Conservation (phyloP, 2,329 filamentous ascomycete species). For the Botrytis pseudocinerea region DNA sequence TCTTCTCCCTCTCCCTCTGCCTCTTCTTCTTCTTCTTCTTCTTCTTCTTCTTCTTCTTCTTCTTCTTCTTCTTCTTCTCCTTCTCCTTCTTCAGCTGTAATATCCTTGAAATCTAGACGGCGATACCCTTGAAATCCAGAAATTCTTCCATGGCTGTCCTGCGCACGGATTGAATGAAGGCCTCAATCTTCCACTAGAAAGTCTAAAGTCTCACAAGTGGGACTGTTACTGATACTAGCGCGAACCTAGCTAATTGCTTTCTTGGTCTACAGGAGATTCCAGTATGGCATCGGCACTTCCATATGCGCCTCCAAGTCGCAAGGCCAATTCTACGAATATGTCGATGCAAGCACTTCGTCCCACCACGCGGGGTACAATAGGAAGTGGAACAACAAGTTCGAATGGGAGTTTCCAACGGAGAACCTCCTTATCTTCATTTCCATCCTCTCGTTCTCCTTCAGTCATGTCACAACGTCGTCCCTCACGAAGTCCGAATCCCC, state of each 20-base stretch:
- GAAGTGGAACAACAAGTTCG: slow-evolving; percentile 33
- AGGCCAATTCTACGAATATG: slow-evolving; percentile 28
- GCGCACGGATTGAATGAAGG: slow-evolving; percentile 23
- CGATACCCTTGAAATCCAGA: slow-evolving; percentile 15
- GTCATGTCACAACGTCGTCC: slow-evolving; percentile 56
- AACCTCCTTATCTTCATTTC: slow-evolving; percentile 65
- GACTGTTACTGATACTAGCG: slow-evolving; percentile 20
- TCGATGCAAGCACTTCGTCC: slow-evolving; percentile 34
- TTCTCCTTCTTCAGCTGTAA: background rate
- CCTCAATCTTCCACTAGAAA: slow-evolving; percentile 18
- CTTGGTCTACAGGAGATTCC: slow-evolving; percentile 21
- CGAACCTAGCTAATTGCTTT: slow-evolving; percentile 24
- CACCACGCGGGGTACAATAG: slow-evolving; percentile 33
- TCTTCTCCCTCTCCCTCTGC: background rate
- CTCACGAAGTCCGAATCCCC: slow-evolving; percentile 54
- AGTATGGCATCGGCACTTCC: slow-evolving; percentile 30
- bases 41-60: too few relatives aligned
- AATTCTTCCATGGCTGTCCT: background rate
- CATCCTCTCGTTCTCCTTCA: slow-evolving; percentile 57
- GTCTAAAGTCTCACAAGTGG: slow-evolving; percentile 22
- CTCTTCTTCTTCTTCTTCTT: background rate
- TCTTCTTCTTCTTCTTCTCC: background rate
- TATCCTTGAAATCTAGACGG: background rate
- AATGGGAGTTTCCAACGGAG: slow-evolving; percentile 43
- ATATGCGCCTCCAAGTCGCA: slow-evolving; percentile 28